Evolutionary conservation across 345 rosid species (phyloP).

Genomic region (Trapa bicornis): DNA sequence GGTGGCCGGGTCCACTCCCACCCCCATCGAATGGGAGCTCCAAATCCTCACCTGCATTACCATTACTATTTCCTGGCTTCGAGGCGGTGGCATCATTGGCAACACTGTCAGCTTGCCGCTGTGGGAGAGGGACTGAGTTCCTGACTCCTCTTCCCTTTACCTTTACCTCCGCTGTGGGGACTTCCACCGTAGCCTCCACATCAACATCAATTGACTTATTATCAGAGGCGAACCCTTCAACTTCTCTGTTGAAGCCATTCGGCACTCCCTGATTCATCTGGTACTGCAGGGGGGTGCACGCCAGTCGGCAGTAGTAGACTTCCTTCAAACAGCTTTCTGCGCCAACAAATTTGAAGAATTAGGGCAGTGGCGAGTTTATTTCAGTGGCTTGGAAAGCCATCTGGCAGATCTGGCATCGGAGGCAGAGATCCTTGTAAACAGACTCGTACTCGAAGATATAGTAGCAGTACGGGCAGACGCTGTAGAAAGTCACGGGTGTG

Average conservation of each 20-base stretch:
- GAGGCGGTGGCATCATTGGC: not conserved
- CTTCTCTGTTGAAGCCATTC: too few relatives aligned
- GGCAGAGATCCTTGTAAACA: conserved; percentile 31
- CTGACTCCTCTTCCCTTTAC: conserved; percentile 23
- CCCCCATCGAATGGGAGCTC: too few relatives aligned
- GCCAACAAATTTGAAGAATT: conserved; percentile 7
- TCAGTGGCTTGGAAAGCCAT: conserved; percentile 41
- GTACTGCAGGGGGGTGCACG: conserved; percentile 23
- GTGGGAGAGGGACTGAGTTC: not conserved
- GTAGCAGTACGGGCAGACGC: conserved; percentile 60
- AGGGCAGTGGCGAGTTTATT: conserved; percentile 19
- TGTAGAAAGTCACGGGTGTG: conserved; percentile 29
- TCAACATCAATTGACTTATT: too few relatives aligned
- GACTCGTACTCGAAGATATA: conserved; percentile 37
- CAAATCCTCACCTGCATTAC: too few relatives aligned
- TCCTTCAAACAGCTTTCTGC: conserved; percentile 14
- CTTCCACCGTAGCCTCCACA: too few relatives aligned
- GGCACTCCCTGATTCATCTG: conserved; percentile 3
- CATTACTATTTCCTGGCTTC: too few relatives aligned
- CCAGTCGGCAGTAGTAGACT: conserved; percentile 21
- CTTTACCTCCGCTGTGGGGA: conserved; percentile 5
- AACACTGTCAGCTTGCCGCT: not conserved
- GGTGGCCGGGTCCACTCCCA: too few relatives aligned
- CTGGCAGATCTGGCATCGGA: conserved; percentile 44
- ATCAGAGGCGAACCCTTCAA: too few relatives aligned